Evolutionary conservation across 176 grass and related monocot species (phyloP).

Genomic region (Cymbopogon citratus): DNA sequence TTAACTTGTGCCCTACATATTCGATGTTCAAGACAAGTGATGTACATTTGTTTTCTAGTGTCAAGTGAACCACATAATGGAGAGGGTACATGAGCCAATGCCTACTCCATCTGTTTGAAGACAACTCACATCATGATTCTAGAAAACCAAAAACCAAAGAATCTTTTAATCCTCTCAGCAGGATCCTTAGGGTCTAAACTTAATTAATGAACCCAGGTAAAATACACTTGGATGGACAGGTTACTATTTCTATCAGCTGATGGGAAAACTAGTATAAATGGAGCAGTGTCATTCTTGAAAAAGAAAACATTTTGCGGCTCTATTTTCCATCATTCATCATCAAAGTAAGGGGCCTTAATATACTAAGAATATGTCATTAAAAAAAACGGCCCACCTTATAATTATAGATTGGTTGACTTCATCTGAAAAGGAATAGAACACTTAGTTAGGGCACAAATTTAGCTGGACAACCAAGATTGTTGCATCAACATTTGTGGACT

Average conservation of each 20-base stretch:
- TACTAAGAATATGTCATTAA: not conserved
- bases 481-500: slow-evolving; percentile 15
- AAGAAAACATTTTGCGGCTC: not conserved
- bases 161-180: slow-evolving; percentile 11
- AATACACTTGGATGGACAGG: not conserved
- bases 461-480: slow-evolving; percentile 14
- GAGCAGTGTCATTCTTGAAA: slow-evolving; percentile 1
- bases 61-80: not conserved
- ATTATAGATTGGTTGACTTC: slow-evolving; percentile 99
- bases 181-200: not conserved
- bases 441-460: slow-evolving; percentile 31
- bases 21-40: not conserved
- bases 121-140: slow-evolving; percentile 7
- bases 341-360: not conserved
- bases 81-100: not conserved
- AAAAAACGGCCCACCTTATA: slow-evolving; percentile 66
- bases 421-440: slow-evolving; percentile 64
- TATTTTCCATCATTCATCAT: not conserved
- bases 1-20: not conserved
- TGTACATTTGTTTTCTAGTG: not conserved
- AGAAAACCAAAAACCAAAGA: not conserved
- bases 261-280: slow-evolving; percentile 4
- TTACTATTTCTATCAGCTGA: slow-evolving; percentile 17
- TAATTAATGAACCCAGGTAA: not conserved
- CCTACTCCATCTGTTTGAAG: not conserved